Percentiles rank a stretch among this genome's conserved stretches.
These are phyloP conservation scores for Fistulinella prunicolor DNA, from an alignment of 768 basidiomycete genomes.

Conservation along the genomic window DNA sequence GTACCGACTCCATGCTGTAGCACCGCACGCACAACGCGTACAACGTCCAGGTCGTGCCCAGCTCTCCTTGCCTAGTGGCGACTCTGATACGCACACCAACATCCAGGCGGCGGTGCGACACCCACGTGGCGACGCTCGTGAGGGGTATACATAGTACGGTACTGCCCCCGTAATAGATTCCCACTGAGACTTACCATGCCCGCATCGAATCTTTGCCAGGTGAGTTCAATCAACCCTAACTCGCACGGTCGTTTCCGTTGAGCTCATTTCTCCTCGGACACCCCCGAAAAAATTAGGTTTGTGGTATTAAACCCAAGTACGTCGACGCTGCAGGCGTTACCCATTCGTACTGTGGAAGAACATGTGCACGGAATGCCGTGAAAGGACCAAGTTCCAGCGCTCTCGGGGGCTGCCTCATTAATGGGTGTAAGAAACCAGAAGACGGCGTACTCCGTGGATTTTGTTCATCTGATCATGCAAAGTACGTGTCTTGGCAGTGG, in stretches of 20 bases:
- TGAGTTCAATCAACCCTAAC: constrained; percentile 10
- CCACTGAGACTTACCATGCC: constrained; percentile 9
- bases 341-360: constrained; percentile 60
- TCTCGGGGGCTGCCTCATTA: constrained; percentile 43
- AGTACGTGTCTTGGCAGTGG: constrained; percentile 36
- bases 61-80: constrained; percentile 8
- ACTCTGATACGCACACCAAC: constrained; percentile 4
- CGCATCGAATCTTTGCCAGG: constrained; percentile 29
- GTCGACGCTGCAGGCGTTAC: constrained; percentile 53
- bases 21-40: constrained; percentile 15
- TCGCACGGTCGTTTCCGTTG: constrained; percentile 14
- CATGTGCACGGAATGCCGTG: constrained; percentile 47
- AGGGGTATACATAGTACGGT: constrained; percentile 22
- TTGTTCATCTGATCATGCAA: constrained; percentile 59
- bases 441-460: constrained; percentile 50
- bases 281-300: constrained; percentile 39
- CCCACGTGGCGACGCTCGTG: constrained; percentile 21
- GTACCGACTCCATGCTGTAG: constrained; percentile 19
- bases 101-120: constrained; percentile 17
- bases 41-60: constrained; percentile 15
- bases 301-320: constrained; percentile 59
- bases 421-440: constrained; percentile 49
- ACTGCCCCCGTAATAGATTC: constrained; percentile 3
- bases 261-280: constrained; percentile 8
- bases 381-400: constrained; percentile 35